Base-by-base conservation (phyloP, 23 red algal species). In the Gracilaria gracilis region DNA sequence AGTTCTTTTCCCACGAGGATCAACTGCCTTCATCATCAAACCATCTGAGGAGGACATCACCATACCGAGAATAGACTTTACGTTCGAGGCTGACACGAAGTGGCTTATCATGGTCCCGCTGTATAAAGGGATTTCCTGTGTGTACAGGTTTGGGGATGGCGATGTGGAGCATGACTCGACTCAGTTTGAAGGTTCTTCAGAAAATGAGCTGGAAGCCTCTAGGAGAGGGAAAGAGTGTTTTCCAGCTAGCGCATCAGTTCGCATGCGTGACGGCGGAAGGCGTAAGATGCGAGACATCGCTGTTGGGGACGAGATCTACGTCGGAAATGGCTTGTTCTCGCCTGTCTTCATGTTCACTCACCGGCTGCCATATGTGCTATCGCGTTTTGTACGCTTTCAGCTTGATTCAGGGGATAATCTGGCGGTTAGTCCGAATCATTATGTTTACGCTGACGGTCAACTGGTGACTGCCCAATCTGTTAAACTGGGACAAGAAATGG, bases 261-360 rank as follows among this genome's bases (percentile, higher is more conserved):
- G 29, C 37, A 31, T 57, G 31, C 39, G 24, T n/a, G 0, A 35
- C 14, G 67, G 85, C 19, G 9, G 20, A 33, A 19, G 1, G 66
- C 66, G 7, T 37, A 35, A 25, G 66, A 72, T 72, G 66, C 66
- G 66, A 19, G 66, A 72, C 25, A 16, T 72, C 6, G 6, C 33
- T 35, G 54, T 88, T 58, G 85, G 85, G 9, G 85, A 88, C 75
- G 38, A 48, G 3, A 70, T 88, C 44, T 25, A 37, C 20, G 85
- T 88, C 35, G 67, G 67, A 19, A 44, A 35, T 27, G 13, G 36
- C 35, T 19, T 77, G 72, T 77, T 75, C 23, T 57, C 42, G 24
- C 49, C 51, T 4, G 85, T 88, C 11, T 88, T 88, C 54, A 77
- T 88, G 85, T 88, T 88, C 59, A 88, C 85, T 19, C 85, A 88